Base-by-base conservation (phyloP, 306 rosid genomes). In the Prunus mira region DNA sequence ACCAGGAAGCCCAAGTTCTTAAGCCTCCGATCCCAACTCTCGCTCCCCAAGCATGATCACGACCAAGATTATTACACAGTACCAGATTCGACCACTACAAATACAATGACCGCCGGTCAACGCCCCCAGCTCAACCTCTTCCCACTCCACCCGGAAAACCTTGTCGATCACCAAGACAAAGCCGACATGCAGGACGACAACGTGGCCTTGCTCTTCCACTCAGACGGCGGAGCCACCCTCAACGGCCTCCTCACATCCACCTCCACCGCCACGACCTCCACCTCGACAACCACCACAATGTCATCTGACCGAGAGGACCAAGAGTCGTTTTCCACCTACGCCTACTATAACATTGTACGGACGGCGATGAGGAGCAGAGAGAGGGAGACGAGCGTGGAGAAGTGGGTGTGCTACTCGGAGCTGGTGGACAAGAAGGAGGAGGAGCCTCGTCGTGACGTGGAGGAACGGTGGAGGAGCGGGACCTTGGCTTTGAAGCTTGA, bases 341-440 rank as follows among this genome's bases (percentile, higher is more conserved):
- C 66, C 17, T 47, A 64, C 24, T 32, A 34, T 47, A 19, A 65
- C 19, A 57, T 95, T 11, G 89, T 95, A 5, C 78, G 90, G 84
- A 82, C 87, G 83, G 99, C 99, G 75, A 91, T 96, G 98, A 89
- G 91, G 84, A 80, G 72, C 62, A 75, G 89, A 10, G 85, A 82
- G 69, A 76, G 76, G n/a, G 82, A 82, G 72, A n/a, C 49, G 8
- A 79, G 82, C 5, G 88, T 84, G 58, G 99, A 91, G 87, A 86
- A 88, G 80, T 96, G 98, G 98, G 97, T 96, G 18, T 87, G 90
- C 71, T 96, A 88, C 72, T 96, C 99, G 32, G 93, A 95, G 72
- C 90, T 92, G 60, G 93, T 93, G 46, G 93, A 86, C 86, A 79
- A 76, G 82, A 86, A 87, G 82, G 87, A 78, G 74, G 96, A 91